Evolutionary conservation across 2,329 filamentous ascomycete genomes (phyloP).

Genomic region (Sclerotinia spermophila): DNA sequence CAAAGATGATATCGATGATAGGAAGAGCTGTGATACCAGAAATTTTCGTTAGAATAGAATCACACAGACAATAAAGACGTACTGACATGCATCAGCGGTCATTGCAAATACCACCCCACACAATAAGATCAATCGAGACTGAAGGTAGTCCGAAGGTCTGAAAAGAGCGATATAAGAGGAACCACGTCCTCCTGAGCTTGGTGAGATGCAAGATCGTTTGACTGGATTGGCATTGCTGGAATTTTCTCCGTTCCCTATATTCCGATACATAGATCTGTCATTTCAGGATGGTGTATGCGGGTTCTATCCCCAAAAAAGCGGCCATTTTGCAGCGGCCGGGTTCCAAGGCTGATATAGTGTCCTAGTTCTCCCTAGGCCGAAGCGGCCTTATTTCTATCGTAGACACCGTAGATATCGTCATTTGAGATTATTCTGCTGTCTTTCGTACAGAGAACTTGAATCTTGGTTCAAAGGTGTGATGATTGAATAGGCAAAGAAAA

Average conservation of each 20-base stretch:
- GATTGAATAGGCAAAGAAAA: not conserved
- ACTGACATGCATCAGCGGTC: not conserved
- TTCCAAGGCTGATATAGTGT: too few relatives aligned
- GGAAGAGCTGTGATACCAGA: slow-evolving; percentile 47
- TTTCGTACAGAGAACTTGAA: not conserved
- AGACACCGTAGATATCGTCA: not conserved
- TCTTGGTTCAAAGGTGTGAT: not conserved
- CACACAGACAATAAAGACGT: not conserved
- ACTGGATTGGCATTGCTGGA: not conserved
- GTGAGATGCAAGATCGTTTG: not conserved
- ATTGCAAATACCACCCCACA: slow-evolving; percentile 34
- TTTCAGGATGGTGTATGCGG: not conserved
- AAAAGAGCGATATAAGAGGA: slow-evolving; percentile 48
- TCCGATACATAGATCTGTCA: not conserved
- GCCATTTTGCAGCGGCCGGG: not conserved
- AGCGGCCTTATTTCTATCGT: not conserved
- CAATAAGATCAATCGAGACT: slow-evolving; percentile 39
- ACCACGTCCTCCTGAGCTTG: not conserved
- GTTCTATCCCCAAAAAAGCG: not conserved
- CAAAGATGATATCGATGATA: slow-evolving; percentile 61
- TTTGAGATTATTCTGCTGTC: not conserved
- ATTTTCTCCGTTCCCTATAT: not conserved
- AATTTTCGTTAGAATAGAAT: not conserved
- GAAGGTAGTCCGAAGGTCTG: slow-evolving; percentile 42
- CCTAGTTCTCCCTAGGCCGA: not conserved